phyloP scores from a whole-genome alignment of 345 rosid genomes.

The Moringa oleifera region DNA sequence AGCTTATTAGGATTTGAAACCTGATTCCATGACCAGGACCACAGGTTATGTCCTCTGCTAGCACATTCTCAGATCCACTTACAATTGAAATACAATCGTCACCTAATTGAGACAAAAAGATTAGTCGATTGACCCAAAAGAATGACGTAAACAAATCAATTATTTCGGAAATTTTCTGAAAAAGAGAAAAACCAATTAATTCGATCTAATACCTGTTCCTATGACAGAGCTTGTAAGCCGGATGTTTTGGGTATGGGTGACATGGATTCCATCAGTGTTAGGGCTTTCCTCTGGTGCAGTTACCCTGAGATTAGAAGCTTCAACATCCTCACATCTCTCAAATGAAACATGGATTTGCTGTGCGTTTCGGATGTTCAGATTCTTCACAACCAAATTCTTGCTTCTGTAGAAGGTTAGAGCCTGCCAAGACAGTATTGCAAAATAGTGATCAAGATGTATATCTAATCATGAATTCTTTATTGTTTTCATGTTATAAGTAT shows the following conservation, averaged over 20 bases:
- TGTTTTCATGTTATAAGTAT: too few species aligned
- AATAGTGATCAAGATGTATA: not conserved
- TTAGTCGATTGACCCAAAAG: too few species aligned
- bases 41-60: constrained; percentile 42
- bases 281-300: constrained; percentile 64
- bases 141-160: too few species aligned
- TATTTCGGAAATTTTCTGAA: too few species aligned
- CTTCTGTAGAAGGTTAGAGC: constrained; percentile 63
- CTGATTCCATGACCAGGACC: constrained; percentile 84
- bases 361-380: constrained; percentile 53
- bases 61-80: constrained; percentile 46
- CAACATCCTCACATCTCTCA: constrained; percentile 40
- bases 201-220: constrained; percentile 47
- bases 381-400: constrained; percentile 38
- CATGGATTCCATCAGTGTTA: constrained; percentile 89
- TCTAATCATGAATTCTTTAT: not conserved
- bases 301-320: constrained; percentile 41
- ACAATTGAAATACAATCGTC: constrained; percentile 82
- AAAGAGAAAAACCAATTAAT: not conserved
- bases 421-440: constrained; percentile 30
- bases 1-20: constrained; percentile 15
- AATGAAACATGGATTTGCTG: constrained; percentile 73
- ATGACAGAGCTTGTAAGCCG: constrained; percentile 39
- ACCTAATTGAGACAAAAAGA: constrained; percentile 32
- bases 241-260: constrained; percentile 58